Conservation (phyloP, 148 eudicot species). For the Rhododendron ovatum region DNA sequence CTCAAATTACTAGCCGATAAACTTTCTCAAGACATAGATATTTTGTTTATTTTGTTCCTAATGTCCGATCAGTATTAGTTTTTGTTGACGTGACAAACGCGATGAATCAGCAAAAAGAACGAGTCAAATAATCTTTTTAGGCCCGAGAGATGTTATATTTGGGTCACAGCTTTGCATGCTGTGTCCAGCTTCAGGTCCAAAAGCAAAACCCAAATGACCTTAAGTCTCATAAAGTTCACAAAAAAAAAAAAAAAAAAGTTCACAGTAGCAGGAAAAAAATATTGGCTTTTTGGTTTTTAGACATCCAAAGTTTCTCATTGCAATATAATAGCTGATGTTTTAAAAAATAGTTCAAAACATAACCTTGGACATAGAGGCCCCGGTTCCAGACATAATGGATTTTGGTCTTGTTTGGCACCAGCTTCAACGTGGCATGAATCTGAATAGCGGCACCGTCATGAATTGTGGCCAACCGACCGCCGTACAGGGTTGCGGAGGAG, state of each 20-base stretch:
- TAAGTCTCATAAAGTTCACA: background rate
- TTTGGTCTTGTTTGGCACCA: constrained; percentile 60
- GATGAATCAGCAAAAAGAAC: background rate
- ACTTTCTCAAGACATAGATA: background rate
- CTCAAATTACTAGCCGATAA: background rate
- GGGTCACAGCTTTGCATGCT: background rate
- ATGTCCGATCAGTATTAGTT: background rate
- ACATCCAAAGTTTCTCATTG: background rate
- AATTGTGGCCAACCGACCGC: constrained; percentile 81
- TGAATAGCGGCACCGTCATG: constrained; percentile 77
- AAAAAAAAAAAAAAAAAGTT: background rate
- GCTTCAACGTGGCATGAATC: constrained; percentile 62
- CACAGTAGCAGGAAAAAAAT: background rate
- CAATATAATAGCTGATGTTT: background rate
- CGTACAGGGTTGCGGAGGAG: constrained; percentile 74
- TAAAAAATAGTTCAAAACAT: background rate
- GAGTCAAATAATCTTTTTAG: too few species aligned
- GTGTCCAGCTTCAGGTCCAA: background rate
- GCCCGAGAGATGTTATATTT: background rate
- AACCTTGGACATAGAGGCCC: constrained; percentile 91
- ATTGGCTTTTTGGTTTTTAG: background rate
- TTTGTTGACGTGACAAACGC: background rate
- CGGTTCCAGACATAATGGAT: constrained; percentile 84
- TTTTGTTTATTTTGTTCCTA: background rate
- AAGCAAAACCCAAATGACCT: background rate